Conservation (phyloP, 805 yeast genomes). For the Pichia thaimueangensis region DNA sequence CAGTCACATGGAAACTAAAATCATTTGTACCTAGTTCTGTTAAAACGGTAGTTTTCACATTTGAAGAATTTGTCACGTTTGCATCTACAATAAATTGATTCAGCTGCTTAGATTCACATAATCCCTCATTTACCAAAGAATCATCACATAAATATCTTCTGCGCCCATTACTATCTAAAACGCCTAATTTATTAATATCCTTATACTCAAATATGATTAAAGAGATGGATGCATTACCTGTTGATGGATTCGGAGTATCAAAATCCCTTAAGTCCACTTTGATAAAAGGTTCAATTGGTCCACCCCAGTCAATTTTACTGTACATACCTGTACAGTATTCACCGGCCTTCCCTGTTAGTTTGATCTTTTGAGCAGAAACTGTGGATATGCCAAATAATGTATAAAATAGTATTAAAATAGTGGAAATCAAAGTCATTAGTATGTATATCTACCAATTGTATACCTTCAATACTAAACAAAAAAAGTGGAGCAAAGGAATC, state of each 20-base stretch:
- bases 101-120: conserved; percentile 49
- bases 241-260: conserved; percentile 28
- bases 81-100: conserved; percentile 58
- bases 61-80: conserved; percentile 36
- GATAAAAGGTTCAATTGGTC: conserved; percentile 58
- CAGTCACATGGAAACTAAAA: conserved; percentile 54
- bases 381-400: conserved; percentile 7
- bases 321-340: conserved; percentile 91
- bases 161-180: conserved; percentile 33
- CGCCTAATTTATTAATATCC: conserved; percentile 68
- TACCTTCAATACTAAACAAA: no score
- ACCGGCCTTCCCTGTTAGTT: conserved; percentile 42
- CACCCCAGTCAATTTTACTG: conserved; percentile 82
- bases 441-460: no score
- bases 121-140: conserved; percentile 45
- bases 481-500: no score
- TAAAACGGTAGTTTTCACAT: conserved; percentile 51
- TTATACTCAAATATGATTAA: conserved; percentile 78
- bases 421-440: conserved; percentile 1
- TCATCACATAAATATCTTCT: conserved; percentile 71
- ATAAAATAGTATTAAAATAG: not conserved
- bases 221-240: conserved; percentile 44
- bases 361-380: conserved; percentile 37
- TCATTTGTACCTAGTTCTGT: conserved; percentile 53
- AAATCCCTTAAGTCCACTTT: conserved; percentile 37